These are phyloP conservation scores for Epichloe bromicola DNA, from an alignment of 2,329 filamentous ascomycete species.

Conservation along the genomic window DNA sequence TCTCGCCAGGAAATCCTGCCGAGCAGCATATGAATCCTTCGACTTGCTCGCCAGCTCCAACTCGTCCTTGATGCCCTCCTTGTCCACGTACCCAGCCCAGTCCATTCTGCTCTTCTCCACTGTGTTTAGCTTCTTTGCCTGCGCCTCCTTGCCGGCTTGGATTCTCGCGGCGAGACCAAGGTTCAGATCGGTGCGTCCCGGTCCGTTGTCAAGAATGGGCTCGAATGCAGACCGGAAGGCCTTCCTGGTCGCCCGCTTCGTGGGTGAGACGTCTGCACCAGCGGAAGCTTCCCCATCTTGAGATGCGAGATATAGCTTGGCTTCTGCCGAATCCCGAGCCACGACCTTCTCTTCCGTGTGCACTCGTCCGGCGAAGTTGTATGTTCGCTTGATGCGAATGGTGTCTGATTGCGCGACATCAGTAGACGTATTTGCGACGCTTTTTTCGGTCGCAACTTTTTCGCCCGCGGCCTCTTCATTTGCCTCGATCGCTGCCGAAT, in stretches of 20 bases:
- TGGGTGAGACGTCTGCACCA: constrained; percentile 15
- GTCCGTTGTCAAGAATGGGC: constrained; percentile 32
- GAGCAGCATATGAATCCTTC: constrained; percentile 48
- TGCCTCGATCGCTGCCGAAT: neutral
- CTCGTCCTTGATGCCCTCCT: constrained; percentile 58
- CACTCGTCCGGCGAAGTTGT: constrained; percentile 62
- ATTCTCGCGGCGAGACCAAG: constrained; percentile 39
- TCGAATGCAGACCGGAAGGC: constrained; percentile 52
- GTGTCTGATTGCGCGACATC: constrained; percentile 16
- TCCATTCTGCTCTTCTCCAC: constrained; percentile 63
- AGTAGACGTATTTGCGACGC: neutral
- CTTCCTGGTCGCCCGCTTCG: constrained; percentile 35
- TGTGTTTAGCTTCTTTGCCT: constrained; percentile 54
- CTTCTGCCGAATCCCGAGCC: constrained; percentile 50
- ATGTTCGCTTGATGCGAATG: constrained; percentile 56
- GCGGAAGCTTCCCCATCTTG: constrained; percentile 21
- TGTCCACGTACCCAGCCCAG: constrained; percentile 59
- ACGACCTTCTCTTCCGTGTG: constrained; percentile 62
- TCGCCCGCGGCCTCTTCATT: constrained; percentile 6
- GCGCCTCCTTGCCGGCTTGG: constrained; percentile 33
- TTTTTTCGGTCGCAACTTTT: constrained; percentile 14
- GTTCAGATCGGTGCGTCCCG: constrained; percentile 42
- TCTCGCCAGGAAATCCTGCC: constrained; percentile 52
- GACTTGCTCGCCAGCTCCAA: constrained; percentile 50
- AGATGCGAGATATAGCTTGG: constrained; percentile 47